A percentile compares a stretch with the other conserved stretches of the same genome.
phyloP scores from a whole-genome alignment of 2,329 filamentous ascomycete species.

The Trichoderma simmonsii region DNA sequence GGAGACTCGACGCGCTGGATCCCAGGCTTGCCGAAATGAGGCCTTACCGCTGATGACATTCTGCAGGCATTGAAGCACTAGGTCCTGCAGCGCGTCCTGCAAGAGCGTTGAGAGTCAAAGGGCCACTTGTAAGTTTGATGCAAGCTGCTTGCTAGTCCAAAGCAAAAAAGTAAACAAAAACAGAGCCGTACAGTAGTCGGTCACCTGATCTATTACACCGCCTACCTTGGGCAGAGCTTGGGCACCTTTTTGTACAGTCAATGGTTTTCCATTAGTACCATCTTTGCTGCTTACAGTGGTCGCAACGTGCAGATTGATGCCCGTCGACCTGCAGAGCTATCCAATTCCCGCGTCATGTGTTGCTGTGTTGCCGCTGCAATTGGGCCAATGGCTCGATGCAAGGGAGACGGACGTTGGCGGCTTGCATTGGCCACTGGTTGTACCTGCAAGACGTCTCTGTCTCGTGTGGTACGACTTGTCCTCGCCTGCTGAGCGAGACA shows the following conservation, averaged over 20 bases:
- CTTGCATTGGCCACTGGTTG: neutral
- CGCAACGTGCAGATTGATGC: neutral
- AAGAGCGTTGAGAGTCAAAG: neutral
- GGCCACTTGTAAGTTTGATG: neutral
- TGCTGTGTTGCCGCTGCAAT: neutral
- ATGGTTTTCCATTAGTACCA: neutral
- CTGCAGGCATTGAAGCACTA: neutral
- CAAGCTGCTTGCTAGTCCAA: neutral
- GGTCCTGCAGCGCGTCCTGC: neutral
- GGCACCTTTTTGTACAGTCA: neutral
- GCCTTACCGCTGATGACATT: neutral
- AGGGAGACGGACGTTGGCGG: neutral
- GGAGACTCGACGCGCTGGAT: neutral
- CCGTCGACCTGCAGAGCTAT: neutral
- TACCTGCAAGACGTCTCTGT: neutral
- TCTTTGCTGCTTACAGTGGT: neutral
- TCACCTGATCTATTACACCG: neutral
- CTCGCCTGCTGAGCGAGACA: neutral
- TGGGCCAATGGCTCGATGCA: neutral
- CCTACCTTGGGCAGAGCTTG: neutral
- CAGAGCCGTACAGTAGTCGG: neutral
- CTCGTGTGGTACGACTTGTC: neutral
- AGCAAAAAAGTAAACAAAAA: neutral
- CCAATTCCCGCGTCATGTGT: neutral
- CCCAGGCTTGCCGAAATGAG: constrained; percentile 11